These are phyloP conservation scores for Phytomonas sp. DNA, from an alignment of 208 protist species.

Conservation along the genomic window DNA sequence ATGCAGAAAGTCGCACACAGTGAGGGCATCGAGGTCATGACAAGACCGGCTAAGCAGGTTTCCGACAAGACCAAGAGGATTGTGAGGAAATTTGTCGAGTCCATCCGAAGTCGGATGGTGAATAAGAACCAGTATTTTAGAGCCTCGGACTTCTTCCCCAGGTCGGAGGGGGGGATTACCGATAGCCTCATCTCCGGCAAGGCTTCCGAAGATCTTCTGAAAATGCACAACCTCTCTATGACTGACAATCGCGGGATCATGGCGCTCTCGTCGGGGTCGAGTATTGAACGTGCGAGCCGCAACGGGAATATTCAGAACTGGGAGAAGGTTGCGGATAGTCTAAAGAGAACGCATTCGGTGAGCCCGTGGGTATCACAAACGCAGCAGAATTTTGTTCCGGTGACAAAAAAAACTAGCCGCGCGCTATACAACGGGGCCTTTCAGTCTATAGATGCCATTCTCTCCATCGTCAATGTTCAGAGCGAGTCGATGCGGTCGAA, in stretches of 20 bases:
- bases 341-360: no score
- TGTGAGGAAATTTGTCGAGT: conserved; percentile 16
- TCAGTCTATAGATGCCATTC: conserved; percentile 37
- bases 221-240: neutral
- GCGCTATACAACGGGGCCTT: neutral
- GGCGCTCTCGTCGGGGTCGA: no score
- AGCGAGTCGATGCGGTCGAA: conserved; percentile 16
- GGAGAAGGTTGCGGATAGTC: no score
- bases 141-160: no score
- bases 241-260: neutral
- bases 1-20: neutral
- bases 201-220: neutral
- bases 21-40: neutral
- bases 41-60: neutral
- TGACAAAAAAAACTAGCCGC: no score
- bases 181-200: neutral
- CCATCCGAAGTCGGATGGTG: conserved; percentile 12
- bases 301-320: no score
- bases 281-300: no score
- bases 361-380: no score
- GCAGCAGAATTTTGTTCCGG: no score
- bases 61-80: conserved; percentile 14
- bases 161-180: neutral
- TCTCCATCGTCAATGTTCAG: conserved; percentile 52
- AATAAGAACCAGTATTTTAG: conserved; percentile 1